Base-by-base conservation (phyloP, 495 filamentous ascomycete genomes). In the Rostrohypoxylon terebratum region DNA sequence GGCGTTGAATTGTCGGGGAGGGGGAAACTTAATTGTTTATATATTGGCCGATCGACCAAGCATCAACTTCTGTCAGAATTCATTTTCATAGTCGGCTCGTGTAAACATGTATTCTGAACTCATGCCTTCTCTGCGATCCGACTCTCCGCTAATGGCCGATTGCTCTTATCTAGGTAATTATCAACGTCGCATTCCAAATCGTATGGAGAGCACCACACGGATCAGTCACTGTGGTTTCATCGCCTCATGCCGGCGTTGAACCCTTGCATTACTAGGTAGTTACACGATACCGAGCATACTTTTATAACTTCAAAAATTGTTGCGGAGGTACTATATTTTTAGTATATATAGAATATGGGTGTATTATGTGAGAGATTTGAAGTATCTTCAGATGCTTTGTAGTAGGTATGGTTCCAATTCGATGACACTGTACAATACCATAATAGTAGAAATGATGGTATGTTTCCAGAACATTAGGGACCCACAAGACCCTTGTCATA, bases 401-500 rank as follows among this genome's bases (percentile, higher is more conserved):
- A 47, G n/a, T n/a, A n/a, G n/a, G n/a, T 36, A 44, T 45, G 68
- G 48, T 11, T 54, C 36, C 16, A 51, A 58, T 59, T 59, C 33
- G 45, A 25, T 36, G 23, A 31, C 38, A 48, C 28, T 9, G 34
- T 60, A 48, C 57, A 23, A 34, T 47, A 58, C 38, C 31, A 66
- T n/a, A n/a, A n/a, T n/a, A n/a, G n/a, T n/a, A n/a, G n/a, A n/a
- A 57, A 48, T 38, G 59, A 57, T 45, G 57, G 48, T 44, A 44
- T 58, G 63, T 66, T 54, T 66, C 62, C 55, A 54, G 62, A 57
- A 63, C 28, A 58, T 11, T 33, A 42, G 10, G 13, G 57, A 50
- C 11, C 45, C 69, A 59, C 53, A 36, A 1, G 45, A 72, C 69
- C 69, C 64, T 72, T 59, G 69, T 33, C 16, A 53, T 28, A 20